Evolutionary conservation across 768 basidiomycete genomes (phyloP).

Genomic region (Lactifluus echinatus): DNA sequence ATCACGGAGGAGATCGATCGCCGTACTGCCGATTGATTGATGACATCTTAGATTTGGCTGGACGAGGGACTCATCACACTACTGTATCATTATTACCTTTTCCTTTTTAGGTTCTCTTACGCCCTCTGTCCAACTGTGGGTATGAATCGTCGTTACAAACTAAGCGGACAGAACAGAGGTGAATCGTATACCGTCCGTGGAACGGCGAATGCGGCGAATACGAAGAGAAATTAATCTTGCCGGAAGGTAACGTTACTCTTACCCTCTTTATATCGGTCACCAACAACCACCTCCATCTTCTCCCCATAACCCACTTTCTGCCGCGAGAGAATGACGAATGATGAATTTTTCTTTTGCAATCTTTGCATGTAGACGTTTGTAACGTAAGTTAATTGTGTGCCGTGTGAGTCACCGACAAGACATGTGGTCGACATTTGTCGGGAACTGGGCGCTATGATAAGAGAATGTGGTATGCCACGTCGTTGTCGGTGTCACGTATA

Average conservation of each 20-base stretch:
- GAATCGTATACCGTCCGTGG: neutral
- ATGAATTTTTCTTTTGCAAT: neutral
- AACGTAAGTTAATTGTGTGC: neutral
- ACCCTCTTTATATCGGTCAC: neutral
- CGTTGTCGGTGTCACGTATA: no score
- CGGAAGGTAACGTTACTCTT: neutral
- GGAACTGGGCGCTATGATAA: neutral
- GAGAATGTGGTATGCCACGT: neutral
- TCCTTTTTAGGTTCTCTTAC: neutral
- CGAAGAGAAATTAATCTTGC: neutral
- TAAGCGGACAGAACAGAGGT: neutral
- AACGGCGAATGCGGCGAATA: neutral
- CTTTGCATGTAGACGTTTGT: neutral
- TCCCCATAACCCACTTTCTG: neutral
- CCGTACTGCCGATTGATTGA: neutral
- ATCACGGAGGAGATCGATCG: conserved; percentile 13
- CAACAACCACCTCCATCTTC: neutral
- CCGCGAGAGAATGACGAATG: neutral
- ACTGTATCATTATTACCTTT: neutral
- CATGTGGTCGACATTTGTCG: no score
- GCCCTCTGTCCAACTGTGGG: neutral
- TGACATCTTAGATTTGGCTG: no score
- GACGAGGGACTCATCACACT: neutral
- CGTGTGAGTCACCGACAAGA: neutral
- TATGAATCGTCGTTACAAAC: neutral